phyloP scores from a whole-genome alignment of 2,329 filamentous ascomycete species.

The Phaeoacremonium minimum region DNA sequence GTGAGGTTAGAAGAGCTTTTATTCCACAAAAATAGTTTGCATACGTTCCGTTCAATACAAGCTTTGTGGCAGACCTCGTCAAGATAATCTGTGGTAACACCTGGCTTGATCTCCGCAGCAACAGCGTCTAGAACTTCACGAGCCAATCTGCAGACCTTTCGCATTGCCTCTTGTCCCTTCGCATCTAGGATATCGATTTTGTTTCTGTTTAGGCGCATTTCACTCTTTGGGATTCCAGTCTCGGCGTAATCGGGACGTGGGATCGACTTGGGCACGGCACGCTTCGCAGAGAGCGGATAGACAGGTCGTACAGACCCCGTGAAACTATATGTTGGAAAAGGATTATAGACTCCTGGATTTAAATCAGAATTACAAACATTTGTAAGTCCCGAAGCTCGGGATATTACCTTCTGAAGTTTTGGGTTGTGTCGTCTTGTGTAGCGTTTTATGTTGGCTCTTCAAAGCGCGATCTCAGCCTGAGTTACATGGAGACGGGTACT shows the following conservation, averaged over 20 bases:
- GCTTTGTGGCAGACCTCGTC: slow-evolving; percentile 95
- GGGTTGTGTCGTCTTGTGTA: slow-evolving; percentile 49
- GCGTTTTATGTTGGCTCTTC: slow-evolving; percentile 55
- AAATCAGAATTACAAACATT: slow-evolving; percentile 64
- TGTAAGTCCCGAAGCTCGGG: slow-evolving; percentile 33
- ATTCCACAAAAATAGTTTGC: background rate
- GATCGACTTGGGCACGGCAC: slow-evolving; percentile 58
- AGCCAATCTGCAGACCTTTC: slow-evolving; percentile 81
- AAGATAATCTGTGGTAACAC: slow-evolving; percentile 91
- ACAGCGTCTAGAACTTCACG: slow-evolving; percentile 92
- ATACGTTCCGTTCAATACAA: slow-evolving; percentile 86
- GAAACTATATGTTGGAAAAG: slow-evolving; percentile 65
- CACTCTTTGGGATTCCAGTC: slow-evolving; percentile 50
- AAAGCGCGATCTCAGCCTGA: background rate
- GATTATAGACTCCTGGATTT: slow-evolving; percentile 67
- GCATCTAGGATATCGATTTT: slow-evolving; percentile 67
- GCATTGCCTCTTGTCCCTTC: slow-evolving; percentile 81
- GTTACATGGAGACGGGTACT: background rate
- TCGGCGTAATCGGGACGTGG: slow-evolving; percentile 63
- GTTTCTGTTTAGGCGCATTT: slow-evolving; percentile 42
- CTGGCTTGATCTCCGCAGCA: slow-evolving; percentile 77
- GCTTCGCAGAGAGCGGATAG: slow-evolving; percentile 56
- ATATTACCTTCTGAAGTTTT: background rate
- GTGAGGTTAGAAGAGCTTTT: background rate
- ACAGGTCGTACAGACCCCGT: slow-evolving; percentile 63